A percentile compares a stretch with the other conserved stretches of the same genome.
phyloP scores from a whole-genome alignment of 768 basidiomycete species.

The Boletus insuetus region DNA sequence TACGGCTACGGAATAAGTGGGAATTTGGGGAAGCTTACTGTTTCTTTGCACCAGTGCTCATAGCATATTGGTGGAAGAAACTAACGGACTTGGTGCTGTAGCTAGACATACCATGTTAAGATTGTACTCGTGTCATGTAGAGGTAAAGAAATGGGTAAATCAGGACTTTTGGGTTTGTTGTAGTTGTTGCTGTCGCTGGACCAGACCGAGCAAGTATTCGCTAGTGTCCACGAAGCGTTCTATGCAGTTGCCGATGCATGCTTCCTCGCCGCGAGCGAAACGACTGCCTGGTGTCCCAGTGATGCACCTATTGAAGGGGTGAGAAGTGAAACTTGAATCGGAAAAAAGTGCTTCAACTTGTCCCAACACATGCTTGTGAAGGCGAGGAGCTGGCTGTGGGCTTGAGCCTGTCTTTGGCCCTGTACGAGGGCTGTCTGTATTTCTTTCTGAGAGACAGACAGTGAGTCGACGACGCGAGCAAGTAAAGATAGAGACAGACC shows the following conservation, averaged over 20 bases:
- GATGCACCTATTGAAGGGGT: conserved; percentile 60
- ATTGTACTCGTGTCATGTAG: conserved; percentile 9
- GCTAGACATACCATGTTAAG: conserved; percentile 1
- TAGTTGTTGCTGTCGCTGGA: conserved; percentile 50
- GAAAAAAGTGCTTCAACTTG: conserved; percentile 55
- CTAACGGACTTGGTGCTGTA: conserved; percentile 26
- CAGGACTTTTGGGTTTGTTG: conserved; percentile 33
- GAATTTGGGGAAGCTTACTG: conserved; percentile 69
- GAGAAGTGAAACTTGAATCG: background rate
- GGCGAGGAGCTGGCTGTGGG: conserved; percentile 68
- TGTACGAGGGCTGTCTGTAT: conserved; percentile 74
- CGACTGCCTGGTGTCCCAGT: conserved; percentile 72
- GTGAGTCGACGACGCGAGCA: conserved; percentile 3
- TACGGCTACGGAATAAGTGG: conserved; percentile 49
- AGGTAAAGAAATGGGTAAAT: background rate
- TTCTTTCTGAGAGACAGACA: conserved; percentile 60
- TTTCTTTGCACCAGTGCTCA: conserved; percentile 60
- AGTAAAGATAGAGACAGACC: conserved; percentile 36
- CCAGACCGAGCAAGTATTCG: conserved; percentile 73
- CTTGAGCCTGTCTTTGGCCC: conserved; percentile 80
- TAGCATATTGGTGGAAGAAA: conserved; percentile 48
- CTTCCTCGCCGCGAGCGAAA: conserved; percentile 77
- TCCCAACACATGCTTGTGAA: conserved; percentile 90
- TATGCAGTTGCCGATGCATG: conserved; percentile 86
- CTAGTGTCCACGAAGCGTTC: conserved; percentile 89